Base-by-base conservation (phyloP, 257 asterid genomes). In the Jasminum sambac region DNA sequence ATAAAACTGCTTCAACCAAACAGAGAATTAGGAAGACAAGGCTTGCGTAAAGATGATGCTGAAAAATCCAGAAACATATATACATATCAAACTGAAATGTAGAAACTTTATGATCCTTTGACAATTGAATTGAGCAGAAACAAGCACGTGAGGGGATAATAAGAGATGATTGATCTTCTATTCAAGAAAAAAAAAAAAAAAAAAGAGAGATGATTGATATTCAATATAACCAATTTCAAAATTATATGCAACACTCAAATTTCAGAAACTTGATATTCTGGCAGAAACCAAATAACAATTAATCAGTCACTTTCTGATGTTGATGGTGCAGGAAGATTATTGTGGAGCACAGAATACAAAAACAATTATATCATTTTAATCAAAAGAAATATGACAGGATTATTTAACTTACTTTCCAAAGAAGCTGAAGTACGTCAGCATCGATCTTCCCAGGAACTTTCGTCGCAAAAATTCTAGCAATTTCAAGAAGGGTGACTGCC, bases 401-500 rank as follows among this genome's bases (percentile, higher is more conserved):
- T 64, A 65, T 48, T 37, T 38, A 55, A 74, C 95, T 68, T 90
- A 95, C 99, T 83, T 95, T 95, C 99, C 99, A 95, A 63, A 95
- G 82, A 63, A 95, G 98, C 73, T 95, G 99, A 68, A 95, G 95
- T 37, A 95, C 99, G 80, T 95, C 99, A 69, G 99, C 99, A 74
- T 95, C 99, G 60, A 95, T 88, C 89, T 95, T 95, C 77, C 99
- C 99, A 37, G 99, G 99, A 79, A 87, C 99, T 84, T 95, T 95
- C 70, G 99, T 95, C 5, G 99, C 99, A 82, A 95, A 95, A 72
- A 91, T 72, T 81, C 99, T 83, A 78, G 98, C 99, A 73, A 95
- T 89, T 84, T 95, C 98, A 73, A 95, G 98, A 85, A 95, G 97
- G 59, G 99, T 95, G 71, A 95, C 98, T 21, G 99, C 99, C 99